These are phyloP conservation scores for Helotiales sp. DNA, from an alignment of 2,329 filamentous ascomycete genomes.

Conservation along the genomic window DNA sequence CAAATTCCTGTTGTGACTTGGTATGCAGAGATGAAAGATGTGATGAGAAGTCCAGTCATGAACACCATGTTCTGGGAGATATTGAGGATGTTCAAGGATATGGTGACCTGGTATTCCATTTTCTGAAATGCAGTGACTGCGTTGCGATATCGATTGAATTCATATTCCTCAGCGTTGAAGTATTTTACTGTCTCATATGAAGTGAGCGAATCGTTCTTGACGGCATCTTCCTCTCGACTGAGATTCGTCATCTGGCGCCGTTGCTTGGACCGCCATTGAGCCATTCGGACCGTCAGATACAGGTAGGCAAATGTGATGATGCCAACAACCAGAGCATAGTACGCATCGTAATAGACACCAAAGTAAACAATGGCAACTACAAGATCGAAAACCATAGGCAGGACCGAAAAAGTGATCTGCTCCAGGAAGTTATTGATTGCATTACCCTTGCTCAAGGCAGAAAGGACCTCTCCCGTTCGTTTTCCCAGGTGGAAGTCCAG, in stretches of 20 bases:
- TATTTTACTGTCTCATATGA: conserved; percentile 97
- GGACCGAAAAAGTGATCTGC: conserved; percentile 92
- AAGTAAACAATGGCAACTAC: conserved; percentile 85
- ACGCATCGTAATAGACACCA: conserved; percentile 77
- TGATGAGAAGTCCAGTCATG: conserved; percentile 74
- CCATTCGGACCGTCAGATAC: conserved; percentile 95
- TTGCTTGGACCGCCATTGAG: conserved; percentile 88
- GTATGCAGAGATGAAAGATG: conserved; percentile 76
- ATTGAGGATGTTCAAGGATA: conserved; percentile 80
- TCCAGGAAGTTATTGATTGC: conserved; percentile 97
- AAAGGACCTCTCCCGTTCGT: conserved; percentile 93
- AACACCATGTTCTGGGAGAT: conserved; percentile 81
- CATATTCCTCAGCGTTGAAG: conserved; percentile 83
- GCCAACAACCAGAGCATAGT: conserved; percentile 87
- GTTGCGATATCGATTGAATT: conserved; percentile 73
- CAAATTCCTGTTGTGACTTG: conserved; percentile 72
- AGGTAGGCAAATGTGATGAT: conserved; percentile 96
- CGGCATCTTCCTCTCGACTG: conserved; percentile 91
- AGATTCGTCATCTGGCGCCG: conserved; percentile 94
- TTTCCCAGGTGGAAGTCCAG: conserved; percentile 97
- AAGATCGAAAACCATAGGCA: conserved; percentile 93
- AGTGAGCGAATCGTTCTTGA: conserved; percentile 98
- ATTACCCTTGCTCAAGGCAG: conserved; percentile 92
- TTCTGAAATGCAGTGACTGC: conserved; percentile 74
- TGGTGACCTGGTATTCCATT: conserved; percentile 76